Conservation (phyloP, 2,329 filamentous ascomycete genomes). For the Aspergillus pseudotamarii region DNA sequence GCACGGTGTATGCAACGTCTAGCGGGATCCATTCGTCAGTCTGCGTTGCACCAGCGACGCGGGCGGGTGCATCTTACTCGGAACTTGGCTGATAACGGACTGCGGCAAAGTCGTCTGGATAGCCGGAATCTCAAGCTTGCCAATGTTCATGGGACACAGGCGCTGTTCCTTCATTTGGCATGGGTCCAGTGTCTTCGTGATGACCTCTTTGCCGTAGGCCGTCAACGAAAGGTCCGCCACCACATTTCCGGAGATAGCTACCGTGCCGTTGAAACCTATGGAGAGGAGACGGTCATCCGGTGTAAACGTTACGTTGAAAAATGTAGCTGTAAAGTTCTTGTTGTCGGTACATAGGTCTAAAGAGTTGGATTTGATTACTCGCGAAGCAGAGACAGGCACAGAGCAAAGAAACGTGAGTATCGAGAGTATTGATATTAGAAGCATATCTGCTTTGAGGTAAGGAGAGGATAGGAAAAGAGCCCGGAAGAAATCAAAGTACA, state of each 20-base stretch:
- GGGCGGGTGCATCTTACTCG: slow-evolving; percentile 52
- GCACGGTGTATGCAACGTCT: slow-evolving; percentile 82
- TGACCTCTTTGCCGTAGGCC: slow-evolving; percentile 77
- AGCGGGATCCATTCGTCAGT: slow-evolving; percentile 9
- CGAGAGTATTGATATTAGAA: slow-evolving; percentile 1
- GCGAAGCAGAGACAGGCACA: background rate
- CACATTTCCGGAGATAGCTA: slow-evolving; percentile 80
- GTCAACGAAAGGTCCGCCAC: slow-evolving; percentile 73
- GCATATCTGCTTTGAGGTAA: background rate
- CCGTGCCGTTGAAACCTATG: slow-evolving; percentile 78
- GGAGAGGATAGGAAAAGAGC: background rate
- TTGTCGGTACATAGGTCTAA: slow-evolving; percentile 82
- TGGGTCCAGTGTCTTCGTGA: slow-evolving; percentile 70
- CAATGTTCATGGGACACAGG: slow-evolving; percentile 87
- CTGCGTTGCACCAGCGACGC: background rate
- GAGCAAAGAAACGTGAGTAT: background rate
- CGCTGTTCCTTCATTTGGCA: slow-evolving; percentile 70
- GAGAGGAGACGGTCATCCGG: slow-evolving; percentile 69
- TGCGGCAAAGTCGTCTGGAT: slow-evolving; percentile 66
- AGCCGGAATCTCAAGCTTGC: slow-evolving; percentile 69
- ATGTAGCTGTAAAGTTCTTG: slow-evolving; percentile 81
- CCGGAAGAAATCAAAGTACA: background rate
- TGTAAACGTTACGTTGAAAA: slow-evolving; percentile 77
- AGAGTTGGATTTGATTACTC: slow-evolving; percentile 13
- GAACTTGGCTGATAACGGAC: slow-evolving; percentile 66